Evolutionary conservation across 805 yeast species (phyloP).

Genomic region (Sugiyamaella marilandica): DNA sequence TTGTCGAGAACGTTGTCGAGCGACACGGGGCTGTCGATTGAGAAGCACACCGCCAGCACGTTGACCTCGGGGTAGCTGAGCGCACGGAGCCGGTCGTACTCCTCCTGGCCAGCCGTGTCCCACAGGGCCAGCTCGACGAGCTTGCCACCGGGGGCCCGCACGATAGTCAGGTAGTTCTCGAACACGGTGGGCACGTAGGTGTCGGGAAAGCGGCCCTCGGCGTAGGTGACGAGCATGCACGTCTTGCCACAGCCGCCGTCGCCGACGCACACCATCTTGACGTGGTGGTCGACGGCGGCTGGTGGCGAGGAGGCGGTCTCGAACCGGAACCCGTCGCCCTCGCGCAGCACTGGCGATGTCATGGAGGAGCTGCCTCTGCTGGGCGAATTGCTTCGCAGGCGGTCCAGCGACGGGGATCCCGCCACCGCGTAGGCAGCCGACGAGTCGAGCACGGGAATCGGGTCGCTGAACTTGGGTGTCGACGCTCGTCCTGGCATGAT

Average conservation of each 20-base stretch:
- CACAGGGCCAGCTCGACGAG: conserved; percentile 90
- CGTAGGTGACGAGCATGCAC: conserved; percentile 76
- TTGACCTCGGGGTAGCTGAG: conserved; percentile 88
- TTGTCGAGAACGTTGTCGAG: conserved; percentile 64
- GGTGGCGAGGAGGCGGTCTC: background rate
- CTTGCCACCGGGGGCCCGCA: conserved; percentile 76
- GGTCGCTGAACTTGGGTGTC: conserved; percentile 19
- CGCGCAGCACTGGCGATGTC: background rate
- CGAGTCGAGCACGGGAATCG: conserved; percentile 27
- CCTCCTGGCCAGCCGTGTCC: conserved; percentile 99
- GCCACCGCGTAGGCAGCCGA: conserved; percentile 11
- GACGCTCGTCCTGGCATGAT: conserved; percentile 3
- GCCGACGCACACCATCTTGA: conserved; percentile 86
- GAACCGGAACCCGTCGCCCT: background rate
- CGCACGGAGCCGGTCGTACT: conserved; percentile 90
- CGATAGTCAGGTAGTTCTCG: conserved; percentile 96
- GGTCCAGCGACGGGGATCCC: conserved; percentile 3
- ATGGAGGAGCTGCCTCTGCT: background rate
- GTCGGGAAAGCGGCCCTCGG: conserved; percentile 88
- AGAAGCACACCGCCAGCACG: conserved; percentile 86
- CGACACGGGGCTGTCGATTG: conserved; percentile 64
- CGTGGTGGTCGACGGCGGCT: background rate
- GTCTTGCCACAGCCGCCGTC: conserved; percentile 98
- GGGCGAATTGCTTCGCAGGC: background rate
- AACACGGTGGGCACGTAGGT: conserved; percentile 95